Percentiles rank a stretch among this genome's conserved stretches.
These are phyloP conservation scores for Stephanodiscus triporus DNA, from an alignment of 108 stramenopile species.

Conservation along the genomic window DNA sequence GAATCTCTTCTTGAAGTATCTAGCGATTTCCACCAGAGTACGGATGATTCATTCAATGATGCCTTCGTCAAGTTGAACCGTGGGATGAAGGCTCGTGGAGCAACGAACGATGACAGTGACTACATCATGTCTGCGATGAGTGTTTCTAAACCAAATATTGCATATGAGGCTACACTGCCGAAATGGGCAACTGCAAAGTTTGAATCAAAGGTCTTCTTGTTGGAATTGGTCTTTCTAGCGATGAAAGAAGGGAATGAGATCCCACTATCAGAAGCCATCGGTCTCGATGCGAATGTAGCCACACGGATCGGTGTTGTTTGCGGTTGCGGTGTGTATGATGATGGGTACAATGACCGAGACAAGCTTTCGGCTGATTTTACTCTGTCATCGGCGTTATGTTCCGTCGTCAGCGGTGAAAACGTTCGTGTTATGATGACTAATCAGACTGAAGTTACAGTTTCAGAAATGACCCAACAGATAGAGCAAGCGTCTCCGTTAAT, in stretches of 20 bases:
- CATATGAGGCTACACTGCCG: slow-evolving; percentile 19
- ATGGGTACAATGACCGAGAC: background rate
- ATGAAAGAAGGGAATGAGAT: background rate
- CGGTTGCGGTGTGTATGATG: slow-evolving; percentile 19
- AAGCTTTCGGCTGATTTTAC: slow-evolving; percentile 13
- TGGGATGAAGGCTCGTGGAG: slow-evolving; percentile 1
- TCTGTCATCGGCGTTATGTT: background rate
- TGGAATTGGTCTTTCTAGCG: slow-evolving; percentile 26
- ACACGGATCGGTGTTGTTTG: slow-evolving; percentile 33
- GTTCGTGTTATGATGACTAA: slow-evolving; percentile 13
- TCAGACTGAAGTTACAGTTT: slow-evolving; percentile 3
- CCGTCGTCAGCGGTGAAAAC: background rate
- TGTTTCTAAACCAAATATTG: background rate
- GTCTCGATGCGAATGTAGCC: slow-evolving; percentile 13
- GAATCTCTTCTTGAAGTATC: background rate
- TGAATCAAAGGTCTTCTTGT: slow-evolving; percentile 17
- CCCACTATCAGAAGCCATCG: slow-evolving; percentile 23
- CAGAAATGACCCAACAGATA: slow-evolving; percentile 23
- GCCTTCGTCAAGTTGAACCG: slow-evolving; percentile 3
- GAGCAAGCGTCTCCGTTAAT: background rate
- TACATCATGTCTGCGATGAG: background rate
- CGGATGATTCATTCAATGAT: slow-evolving; percentile 15
- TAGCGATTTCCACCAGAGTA: background rate
- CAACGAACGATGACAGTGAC: background rate
- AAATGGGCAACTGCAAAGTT: slow-evolving; percentile 22